Percentiles rank a stretch among this genome's conserved stretches.
phyloP scores from a whole-genome alignment of 495 filamentous ascomycete species.

The Penicillium turbatum region DNA sequence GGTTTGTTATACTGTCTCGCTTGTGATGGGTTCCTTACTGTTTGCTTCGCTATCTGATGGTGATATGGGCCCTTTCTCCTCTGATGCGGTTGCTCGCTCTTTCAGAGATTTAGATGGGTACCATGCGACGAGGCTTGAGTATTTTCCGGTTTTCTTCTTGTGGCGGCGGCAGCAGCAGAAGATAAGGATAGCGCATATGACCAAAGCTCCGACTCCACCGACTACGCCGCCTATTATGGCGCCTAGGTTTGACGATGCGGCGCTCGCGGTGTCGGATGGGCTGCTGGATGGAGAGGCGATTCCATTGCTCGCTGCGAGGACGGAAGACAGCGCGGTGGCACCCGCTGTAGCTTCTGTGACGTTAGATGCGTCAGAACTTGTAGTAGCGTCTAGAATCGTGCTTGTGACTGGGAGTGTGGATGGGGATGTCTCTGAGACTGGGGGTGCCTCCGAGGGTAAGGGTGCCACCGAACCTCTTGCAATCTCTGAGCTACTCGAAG shows the following conservation, averaged over 20 bases:
- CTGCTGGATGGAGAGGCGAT: neutral
- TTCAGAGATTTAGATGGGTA: neutral
- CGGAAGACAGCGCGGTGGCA: neutral
- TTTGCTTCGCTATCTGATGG: conserved; percentile 2
- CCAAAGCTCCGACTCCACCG: conserved; percentile 19
- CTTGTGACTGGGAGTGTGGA: neutral
- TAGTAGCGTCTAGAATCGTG: neutral
- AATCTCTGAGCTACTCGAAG: neutral
- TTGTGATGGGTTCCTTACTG: neutral
- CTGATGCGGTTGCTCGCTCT: neutral
- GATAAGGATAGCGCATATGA: conserved; percentile 17
- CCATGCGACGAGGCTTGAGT: conserved; percentile 3
- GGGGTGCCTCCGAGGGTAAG: neutral
- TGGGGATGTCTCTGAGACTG: neutral
- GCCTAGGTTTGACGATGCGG: conserved; percentile 4
- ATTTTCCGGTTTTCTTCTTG: conserved; percentile 12
- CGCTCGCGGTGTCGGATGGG: conserved; percentile 2
- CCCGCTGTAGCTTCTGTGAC: neutral
- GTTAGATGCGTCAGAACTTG: neutral
- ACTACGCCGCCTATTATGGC: conserved; percentile 31
- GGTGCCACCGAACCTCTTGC: neutral
- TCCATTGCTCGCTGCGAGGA: neutral
- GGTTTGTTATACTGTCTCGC: neutral
- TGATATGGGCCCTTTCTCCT: neutral
- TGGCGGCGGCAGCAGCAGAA: conserved; percentile 25